Evolutionary conservation across 768 basidiomycete genomes (phyloP), one percentile per base, ranked within the genome.

Genomic region (Collybiopsis confluens): DNA sequence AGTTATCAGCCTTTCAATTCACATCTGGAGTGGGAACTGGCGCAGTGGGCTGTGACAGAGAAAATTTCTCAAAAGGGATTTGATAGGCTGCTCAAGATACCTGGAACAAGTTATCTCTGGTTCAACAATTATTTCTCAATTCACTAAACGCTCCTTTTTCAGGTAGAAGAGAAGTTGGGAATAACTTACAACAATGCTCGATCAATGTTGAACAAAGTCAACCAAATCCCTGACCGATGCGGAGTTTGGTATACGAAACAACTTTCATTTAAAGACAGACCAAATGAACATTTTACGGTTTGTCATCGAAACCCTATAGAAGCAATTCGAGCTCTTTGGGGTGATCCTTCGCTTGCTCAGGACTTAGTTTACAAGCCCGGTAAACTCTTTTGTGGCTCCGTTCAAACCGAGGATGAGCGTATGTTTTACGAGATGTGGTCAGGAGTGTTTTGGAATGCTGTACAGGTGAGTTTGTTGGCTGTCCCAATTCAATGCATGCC

Each of bases 351-450:
- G 8, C 16, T 42, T 18, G 41, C 41, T 23, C 6, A 16, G 41
- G 41, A 42, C 7, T 42, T 69, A 35, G 21, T 42, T 0, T 72
- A 68, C 41, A 60, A 45, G 4, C 68, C 67, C 56, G 40, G 18
- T 37, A 26, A 58, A 51, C 18, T 67, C 4, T 45, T 48, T 35
- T 16, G 55, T 33, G 27, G 36, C 18, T 5, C 43, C 11, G 27
- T 11, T 33, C 30, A 28, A 1, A 16, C 16, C n/a, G 2, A 40
- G 37, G 44, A 21, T 5, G 15, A 40, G 5, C 13, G 38, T 9
- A 40, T 40, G 6, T 40, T 16, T 20, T 40, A 7, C 8, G 38
- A 40, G n/a, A 40, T 40, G 38, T 40, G 38, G 38, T 5, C 13
- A 9, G 38, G 38, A 6, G 4, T 21, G 4, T 45, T 11, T 11